Evolutionary conservation across 768 basidiomycete genomes (phyloP).

Genomic region (Fistulinella prunicolor): DNA sequence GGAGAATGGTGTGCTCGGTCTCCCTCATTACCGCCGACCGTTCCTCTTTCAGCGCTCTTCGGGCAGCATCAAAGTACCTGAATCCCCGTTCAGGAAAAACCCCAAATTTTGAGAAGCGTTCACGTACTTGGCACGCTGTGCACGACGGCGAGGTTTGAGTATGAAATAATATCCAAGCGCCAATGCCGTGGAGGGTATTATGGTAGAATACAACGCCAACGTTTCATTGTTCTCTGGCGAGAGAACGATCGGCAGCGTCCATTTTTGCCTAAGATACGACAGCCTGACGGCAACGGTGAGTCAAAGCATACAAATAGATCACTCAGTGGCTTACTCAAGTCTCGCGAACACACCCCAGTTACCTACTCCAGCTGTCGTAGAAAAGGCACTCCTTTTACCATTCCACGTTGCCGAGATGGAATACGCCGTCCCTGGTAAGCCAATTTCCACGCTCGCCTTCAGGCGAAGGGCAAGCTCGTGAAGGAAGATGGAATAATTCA

Average conservation of each 20-base stretch:
- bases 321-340: slow-evolving; percentile 45
- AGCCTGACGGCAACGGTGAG: slow-evolving; percentile 38
- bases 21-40: slow-evolving; percentile 60
- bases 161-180: slow-evolving; percentile 55
- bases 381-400: slow-evolving; percentile 41
- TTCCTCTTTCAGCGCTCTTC: slow-evolving; percentile 60
- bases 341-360: slow-evolving; percentile 48
- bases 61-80: slow-evolving; percentile 67
- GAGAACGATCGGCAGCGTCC: slow-evolving; percentile 56
- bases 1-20: slow-evolving; percentile 54
- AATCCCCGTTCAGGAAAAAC: slow-evolving; percentile 16
- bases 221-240: slow-evolving; percentile 46
- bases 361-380: slow-evolving; percentile 43
- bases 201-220: slow-evolving; percentile 48
- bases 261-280: slow-evolving; percentile 53
- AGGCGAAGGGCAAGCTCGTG: slow-evolving; percentile 54
- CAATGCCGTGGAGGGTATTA: slow-evolving; percentile 55
- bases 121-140: slow-evolving; percentile 50
- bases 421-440: slow-evolving; percentile 44
- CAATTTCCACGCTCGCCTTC: slow-evolving; percentile 48
- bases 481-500: slow-evolving; percentile 50
- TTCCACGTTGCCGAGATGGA: slow-evolving; percentile 49
- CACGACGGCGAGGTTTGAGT: slow-evolving; percentile 53
- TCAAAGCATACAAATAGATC: slow-evolving; percentile 5
- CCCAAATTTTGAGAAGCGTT: slow-evolving; percentile 9